phyloP scores from a whole-genome alignment of 2,329 filamentous ascomycete genomes.

The Tolypocladium pustulatum region DNA sequence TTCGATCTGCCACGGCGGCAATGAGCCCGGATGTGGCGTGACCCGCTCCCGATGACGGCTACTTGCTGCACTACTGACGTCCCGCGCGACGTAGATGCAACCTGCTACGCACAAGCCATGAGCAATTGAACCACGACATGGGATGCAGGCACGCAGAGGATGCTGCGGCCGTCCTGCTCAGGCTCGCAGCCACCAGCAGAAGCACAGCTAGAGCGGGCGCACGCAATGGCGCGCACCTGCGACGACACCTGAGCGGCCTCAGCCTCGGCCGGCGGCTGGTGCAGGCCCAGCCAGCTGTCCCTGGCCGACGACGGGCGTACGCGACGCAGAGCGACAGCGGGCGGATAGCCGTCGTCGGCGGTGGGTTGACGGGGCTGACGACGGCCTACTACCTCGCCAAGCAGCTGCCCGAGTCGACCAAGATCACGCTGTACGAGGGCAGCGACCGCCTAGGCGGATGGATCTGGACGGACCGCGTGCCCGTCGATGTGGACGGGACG shows the following conservation, averaged over 20 bases:
- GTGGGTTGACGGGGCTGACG: slow-evolving; percentile 72
- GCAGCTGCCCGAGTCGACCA: slow-evolving; percentile 49
- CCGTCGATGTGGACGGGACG: slow-evolving; percentile 45
- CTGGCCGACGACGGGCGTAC: slow-evolving; percentile 1
- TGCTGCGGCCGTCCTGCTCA: slow-evolving; percentile 15
- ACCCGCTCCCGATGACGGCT: not conserved
- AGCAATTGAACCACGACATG: slow-evolving; percentile 19
- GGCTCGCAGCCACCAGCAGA: slow-evolving; percentile 10
- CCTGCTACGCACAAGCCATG: slow-evolving; percentile 8
- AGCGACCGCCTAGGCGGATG: slow-evolving; percentile 67
- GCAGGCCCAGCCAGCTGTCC: not conserved
- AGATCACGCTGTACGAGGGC: slow-evolving; percentile 75
- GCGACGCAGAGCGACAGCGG: slow-evolving; percentile 14
- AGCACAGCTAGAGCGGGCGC: not conserved
- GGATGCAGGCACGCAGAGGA: slow-evolving; percentile 13
- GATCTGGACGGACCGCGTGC: slow-evolving; percentile 58
- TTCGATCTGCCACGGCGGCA: not conserved
- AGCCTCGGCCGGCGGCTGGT: not conserved
- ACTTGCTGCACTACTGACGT: not conserved
- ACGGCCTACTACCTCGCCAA: slow-evolving; percentile 67
- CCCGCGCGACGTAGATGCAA: not conserved
- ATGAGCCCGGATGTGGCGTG: not conserved
- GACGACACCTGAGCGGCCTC: slow-evolving; percentile 3
- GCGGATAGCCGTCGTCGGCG: slow-evolving; percentile 61
- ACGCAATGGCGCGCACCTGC: slow-evolving; percentile 1